Percentiles rank a stretch among this genome's conserved stretches.
Conservation (phyloP, 2,329 filamentous ascomycete genomes). For the Pseudocercospora crystallina region DNA sequence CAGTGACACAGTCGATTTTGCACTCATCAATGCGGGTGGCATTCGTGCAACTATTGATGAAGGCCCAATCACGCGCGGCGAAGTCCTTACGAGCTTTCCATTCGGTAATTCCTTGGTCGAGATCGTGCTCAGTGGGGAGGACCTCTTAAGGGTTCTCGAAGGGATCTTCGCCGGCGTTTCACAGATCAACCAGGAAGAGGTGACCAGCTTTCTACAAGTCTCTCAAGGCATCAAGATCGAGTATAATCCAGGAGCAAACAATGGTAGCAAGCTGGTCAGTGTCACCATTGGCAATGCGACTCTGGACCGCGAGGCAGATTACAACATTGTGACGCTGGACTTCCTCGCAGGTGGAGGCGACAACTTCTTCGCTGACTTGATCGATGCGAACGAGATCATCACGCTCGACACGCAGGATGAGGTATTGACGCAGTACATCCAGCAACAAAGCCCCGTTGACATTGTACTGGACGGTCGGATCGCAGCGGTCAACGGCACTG, state of each 20-base stretch:
- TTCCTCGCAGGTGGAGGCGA: slow-evolving; percentile 64
- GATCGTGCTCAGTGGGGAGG: slow-evolving; percentile 53
- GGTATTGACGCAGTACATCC: slow-evolving; percentile 54
- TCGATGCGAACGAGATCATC: slow-evolving; percentile 39
- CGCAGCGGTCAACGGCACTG: slow-evolving; percentile 29
- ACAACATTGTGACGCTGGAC: slow-evolving; percentile 62
- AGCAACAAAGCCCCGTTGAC: slow-evolving; percentile 50
- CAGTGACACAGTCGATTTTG: slow-evolving; percentile 52
- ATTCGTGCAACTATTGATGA: slow-evolving; percentile 63
- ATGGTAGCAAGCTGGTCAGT: slow-evolving; percentile 53
- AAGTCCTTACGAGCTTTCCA: slow-evolving; percentile 64
- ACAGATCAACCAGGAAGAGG: slow-evolving; percentile 52
- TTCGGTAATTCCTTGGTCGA: slow-evolving; percentile 66
- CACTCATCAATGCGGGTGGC: slow-evolving; percentile 64
- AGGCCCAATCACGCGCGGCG: slow-evolving; percentile 62
- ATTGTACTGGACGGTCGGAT: slow-evolving; percentile 53
- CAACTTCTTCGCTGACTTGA: slow-evolving; percentile 55
- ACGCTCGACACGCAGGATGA: slow-evolving; percentile 56
- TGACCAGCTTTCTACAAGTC: slow-evolving; percentile 63
- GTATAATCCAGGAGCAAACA: slow-evolving; percentile 55
- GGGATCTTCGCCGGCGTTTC: slow-evolving; percentile 58
- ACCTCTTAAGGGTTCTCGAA: slow-evolving; percentile 59
- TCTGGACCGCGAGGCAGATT: slow-evolving; percentile 50
- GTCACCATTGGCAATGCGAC: slow-evolving; percentile 52
- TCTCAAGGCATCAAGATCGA: slow-evolving; percentile 57